A percentile compares a stretch with the other conserved stretches of the same genome.
Evolutionary conservation across 169 alveolate genomes (phyloP).

Genomic region (Fabrea salina): DNA sequence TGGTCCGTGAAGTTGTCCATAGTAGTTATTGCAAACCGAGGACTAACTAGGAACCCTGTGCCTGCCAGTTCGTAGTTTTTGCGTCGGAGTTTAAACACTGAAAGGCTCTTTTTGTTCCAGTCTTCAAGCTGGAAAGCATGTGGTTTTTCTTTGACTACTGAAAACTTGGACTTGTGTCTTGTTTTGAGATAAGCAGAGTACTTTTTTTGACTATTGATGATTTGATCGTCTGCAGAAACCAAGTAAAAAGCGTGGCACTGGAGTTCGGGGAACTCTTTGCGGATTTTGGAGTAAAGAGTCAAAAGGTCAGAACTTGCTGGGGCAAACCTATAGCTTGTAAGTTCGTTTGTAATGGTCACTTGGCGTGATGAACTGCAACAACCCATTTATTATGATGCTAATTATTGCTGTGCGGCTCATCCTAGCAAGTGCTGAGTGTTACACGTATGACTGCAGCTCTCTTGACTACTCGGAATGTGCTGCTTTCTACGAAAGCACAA

Average conservation of each 20-base stretch:
- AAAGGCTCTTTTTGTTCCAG: background rate
- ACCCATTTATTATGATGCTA: too few species aligned
- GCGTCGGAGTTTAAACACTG: background rate
- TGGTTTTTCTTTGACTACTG: background rate
- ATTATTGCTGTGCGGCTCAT: too few species aligned
- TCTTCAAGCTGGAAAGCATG: background rate
- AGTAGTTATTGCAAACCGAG: background rate
- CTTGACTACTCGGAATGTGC: background rate
- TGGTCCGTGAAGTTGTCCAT: background rate
- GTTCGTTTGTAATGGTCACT: background rate
- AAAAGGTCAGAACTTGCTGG: background rate
- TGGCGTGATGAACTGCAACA: background rate
- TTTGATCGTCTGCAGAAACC: background rate
- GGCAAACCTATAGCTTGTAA: background rate
- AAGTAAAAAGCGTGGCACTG: background rate
- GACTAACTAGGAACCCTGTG: background rate
- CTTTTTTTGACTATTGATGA: background rate
- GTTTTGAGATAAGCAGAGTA: background rate
- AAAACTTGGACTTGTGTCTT: background rate
- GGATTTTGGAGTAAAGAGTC: background rate
- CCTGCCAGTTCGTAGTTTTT: background rate
- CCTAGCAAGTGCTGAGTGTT: too few species aligned
- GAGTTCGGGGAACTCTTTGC: background rate
- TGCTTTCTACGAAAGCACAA: background rate
- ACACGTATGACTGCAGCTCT: background rate